A percentile compares a stretch with the other conserved stretches of the same genome.
These are phyloP conservation scores for Theileria annulata DNA, from an alignment of 169 alveolate species.

Conservation along the genomic window DNA sequence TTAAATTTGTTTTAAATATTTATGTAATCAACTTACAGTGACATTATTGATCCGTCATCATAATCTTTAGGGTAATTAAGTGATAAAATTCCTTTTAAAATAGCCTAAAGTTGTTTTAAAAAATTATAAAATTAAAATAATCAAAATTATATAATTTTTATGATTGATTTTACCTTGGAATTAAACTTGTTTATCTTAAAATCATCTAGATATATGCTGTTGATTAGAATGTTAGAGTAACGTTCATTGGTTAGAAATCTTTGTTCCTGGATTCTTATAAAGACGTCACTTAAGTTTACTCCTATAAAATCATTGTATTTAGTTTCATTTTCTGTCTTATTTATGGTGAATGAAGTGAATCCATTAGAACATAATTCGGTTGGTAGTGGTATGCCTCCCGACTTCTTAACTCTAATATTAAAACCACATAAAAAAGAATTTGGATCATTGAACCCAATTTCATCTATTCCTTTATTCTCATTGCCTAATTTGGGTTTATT, in stretches of 20 bases:
- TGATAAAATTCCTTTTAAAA: conserved; percentile 6
- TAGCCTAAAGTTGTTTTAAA: conserved; percentile 16
- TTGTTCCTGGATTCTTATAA: conserved; percentile 14
- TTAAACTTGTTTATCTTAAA: conserved; percentile 1
- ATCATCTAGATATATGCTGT: not conserved
- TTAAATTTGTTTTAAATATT: not conserved
- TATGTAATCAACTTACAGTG: conserved; percentile 39
- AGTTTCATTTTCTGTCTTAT: not conserved
- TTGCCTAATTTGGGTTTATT: not conserved
- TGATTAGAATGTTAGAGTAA: not conserved
- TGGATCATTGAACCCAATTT: not conserved
- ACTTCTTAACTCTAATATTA: not conserved
- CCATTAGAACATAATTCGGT: not conserved
- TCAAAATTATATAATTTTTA: not conserved
- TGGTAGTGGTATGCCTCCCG: not conserved
- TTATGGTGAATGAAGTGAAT: not conserved
- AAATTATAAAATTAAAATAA: not conserved
- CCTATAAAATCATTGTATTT: not conserved
- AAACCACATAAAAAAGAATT: not conserved
- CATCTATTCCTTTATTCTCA: not conserved
- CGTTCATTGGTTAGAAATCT: not conserved
- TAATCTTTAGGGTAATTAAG: not conserved
- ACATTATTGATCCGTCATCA: conserved; percentile 33
- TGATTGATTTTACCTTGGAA: conserved; percentile 14
- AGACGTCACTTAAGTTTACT: not conserved